Base-by-base conservation (phyloP, 306 rosid species). In the Quercus gilva region DNA sequence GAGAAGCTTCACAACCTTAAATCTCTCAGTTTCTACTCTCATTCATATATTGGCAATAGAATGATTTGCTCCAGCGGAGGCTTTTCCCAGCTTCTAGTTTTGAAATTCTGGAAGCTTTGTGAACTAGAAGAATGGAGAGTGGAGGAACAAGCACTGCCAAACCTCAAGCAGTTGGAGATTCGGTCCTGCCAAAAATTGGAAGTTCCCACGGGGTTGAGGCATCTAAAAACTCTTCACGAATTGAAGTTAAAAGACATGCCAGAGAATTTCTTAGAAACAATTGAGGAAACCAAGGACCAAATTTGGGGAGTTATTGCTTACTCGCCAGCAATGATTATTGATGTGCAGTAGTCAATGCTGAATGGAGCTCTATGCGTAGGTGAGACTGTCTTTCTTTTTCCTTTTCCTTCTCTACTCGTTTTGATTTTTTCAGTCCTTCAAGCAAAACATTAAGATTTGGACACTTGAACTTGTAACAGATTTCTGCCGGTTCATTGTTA, bases 141-240 rank as follows among this genome's bases (percentile, higher is more conserved):
- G 75, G 37, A 78, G 23, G 9, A 57, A 41, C 45, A 18, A 33
- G 85, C 91, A 45, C 65, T 88, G 74, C 84, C 71, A 6, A 70
- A 18, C 29, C 85, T 85, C 20, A 80, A 78, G 69, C 85, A 85
- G 31, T 31, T 87, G 10, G 90, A 87, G 84, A 82, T 82, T 33
- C 76, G 87, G 56, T 64, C 78, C 0, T 85, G 88, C 78, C 4
- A 0, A 0, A 3, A 4, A 14, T 35, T 85, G 78, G 18, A 7
- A 58, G 84, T 80, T 55, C 85, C 85, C 1, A 12, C 45, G 6
- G 85, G 87, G 29, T 71, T 87, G 37, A 6, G 17, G 57, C 28
- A 80, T 72, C 63, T 87, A 20, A 75, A 28, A 55, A 57, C 26
- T 51, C 85, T 82, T 10, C 58, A 8, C 45, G 87, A 87, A 72